Evolutionary conservation across 2,329 filamentous ascomycete genomes (phyloP), one percentile per base, ranked within the genome.

Genomic region (Fusarium secorum): DNA sequence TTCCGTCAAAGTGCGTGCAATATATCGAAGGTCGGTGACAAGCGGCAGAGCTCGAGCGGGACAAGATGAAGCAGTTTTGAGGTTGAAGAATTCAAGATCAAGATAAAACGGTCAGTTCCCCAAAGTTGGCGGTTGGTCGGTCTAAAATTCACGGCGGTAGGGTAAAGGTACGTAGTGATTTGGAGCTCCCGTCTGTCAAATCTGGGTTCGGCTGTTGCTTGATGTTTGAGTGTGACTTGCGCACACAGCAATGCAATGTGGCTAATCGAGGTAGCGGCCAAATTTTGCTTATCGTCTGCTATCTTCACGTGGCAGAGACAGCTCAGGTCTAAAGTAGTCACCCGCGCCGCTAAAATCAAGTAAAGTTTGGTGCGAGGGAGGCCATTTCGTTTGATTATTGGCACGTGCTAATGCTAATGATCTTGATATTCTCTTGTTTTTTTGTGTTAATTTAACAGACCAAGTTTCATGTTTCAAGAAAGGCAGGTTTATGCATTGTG

Each of bases 271-370:
- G 71, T 76, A 75, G 61, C 62, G 30, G 66, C 71, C 59, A 72
- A 65, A 54, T 76, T 75, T 76, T 75, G 44, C 62, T 76, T 76
- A 76, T 76, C 73, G 59, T 28, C 22, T 32, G 49, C 72, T 76
- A 76, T 76, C 75, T 75, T 76, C 75, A 76, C 74, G 74, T 76
- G 75, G 68, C 53, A 39, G 38, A 61, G 28, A 35, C 24, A 54
- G 30, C 10, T 32, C 28, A 49, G 15, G 28, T 18, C 28, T 24
- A 49, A 49, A 22, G 28, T 32, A 18, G 28, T 49, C 45, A 49
- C 28, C 20, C 54, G 61, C 35, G 58, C 61, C 54, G 46, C 65
- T 72, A 65, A 72, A 68, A 59, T 28, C 48, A 51, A 36, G 48
- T 36, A 36, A 55, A 62, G 56, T 64, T 64, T 65, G 69, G 56